These are phyloP conservation scores for Acanthamoeba healyi DNA, from an alignment of 208 protist genomes.

Conservation along the genomic window DNA sequence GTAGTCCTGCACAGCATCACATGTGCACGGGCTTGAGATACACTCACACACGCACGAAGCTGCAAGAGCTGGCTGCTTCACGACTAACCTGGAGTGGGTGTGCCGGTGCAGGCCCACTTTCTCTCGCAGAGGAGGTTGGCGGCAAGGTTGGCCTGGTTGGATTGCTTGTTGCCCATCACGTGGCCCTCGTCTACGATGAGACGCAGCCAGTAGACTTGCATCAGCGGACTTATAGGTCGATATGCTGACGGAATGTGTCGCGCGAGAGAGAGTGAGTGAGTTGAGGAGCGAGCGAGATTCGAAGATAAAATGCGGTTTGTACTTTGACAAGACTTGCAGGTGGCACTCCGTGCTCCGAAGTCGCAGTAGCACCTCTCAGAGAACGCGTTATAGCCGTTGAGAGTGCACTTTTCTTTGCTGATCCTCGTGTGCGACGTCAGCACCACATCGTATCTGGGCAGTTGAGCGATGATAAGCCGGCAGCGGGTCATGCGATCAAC, in stretches of 20 bases:
- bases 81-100: constrained; percentile 70
- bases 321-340: constrained; percentile 53
- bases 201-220: constrained; percentile 78
- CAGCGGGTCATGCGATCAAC: too few relatives aligned
- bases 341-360: background rate
- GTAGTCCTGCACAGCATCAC: background rate
- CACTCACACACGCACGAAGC: too few relatives aligned
- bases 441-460: constrained; percentile 76
- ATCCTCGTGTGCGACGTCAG: constrained; percentile 65
- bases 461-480: too few relatives aligned
- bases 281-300: too few relatives aligned
- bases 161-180: constrained; percentile 73
- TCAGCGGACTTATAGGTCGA: background rate
- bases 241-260: too few relatives aligned
- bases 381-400: background rate
- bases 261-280: too few relatives aligned
- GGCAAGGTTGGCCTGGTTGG: constrained; percentile 43
- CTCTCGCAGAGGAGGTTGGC: constrained; percentile 45
- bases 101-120: constrained; percentile 77
- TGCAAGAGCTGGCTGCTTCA: too few relatives aligned
- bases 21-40: too few relatives aligned
- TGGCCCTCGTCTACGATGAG: constrained; percentile 83
- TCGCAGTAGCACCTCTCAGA: constrained; percentile 53
- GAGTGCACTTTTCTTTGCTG: constrained; percentile 60
- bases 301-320: too few relatives aligned